These are phyloP conservation scores for Kodamaea sagamina DNA, from an alignment of 805 yeast species.

Conservation along the genomic window DNA sequence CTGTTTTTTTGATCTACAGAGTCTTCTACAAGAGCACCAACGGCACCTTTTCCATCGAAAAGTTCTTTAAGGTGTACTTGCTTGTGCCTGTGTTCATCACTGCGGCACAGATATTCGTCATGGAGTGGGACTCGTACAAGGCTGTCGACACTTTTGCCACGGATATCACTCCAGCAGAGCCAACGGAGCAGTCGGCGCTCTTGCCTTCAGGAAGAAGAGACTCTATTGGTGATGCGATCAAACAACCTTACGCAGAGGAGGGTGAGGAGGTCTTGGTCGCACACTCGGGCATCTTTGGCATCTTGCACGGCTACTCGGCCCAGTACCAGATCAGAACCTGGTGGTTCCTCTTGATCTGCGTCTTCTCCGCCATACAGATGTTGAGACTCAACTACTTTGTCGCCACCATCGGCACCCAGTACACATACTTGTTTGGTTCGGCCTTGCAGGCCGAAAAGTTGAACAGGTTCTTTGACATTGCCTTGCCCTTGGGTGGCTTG, in stretches of 20 bases:
- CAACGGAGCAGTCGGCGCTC: slow-evolving; percentile 6
- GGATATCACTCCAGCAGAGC: slow-evolving; percentile 2
- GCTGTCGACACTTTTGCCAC: slow-evolving; percentile 23
- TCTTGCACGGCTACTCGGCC: slow-evolving; percentile 55
- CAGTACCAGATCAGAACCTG: slow-evolving; percentile 50
- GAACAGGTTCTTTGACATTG: slow-evolving; percentile 52
- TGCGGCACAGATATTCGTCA: slow-evolving; percentile 44
- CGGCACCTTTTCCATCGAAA: slow-evolving; percentile 39
- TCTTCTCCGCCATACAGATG: slow-evolving; percentile 58
- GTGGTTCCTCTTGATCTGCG: slow-evolving; percentile 53
- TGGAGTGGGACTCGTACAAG: slow-evolving; percentile 54
- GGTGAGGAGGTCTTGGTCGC: slow-evolving; percentile 43
- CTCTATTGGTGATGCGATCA: slow-evolving; percentile 58
- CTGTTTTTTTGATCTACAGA: slow-evolving; percentile 52
- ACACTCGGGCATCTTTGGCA: slow-evolving; percentile 53
- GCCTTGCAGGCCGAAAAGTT: slow-evolving; percentile 37
- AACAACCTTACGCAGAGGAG: slow-evolving; percentile 53
- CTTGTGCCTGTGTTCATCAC: slow-evolving; percentile 53
- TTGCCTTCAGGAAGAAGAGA: slow-evolving; percentile 42
- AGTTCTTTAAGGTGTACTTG: slow-evolving; percentile 50
- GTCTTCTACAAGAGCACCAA: slow-evolving; percentile 36
- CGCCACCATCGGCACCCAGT: slow-evolving; percentile 59
- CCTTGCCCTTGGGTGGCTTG: slow-evolving; percentile 59
- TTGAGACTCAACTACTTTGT: slow-evolving; percentile 58
- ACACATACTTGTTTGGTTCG: slow-evolving; percentile 47